These are phyloP conservation scores for Gremmenia infestans DNA, from an alignment of 2,329 filamentous ascomycete species.

Conservation along the genomic window DNA sequence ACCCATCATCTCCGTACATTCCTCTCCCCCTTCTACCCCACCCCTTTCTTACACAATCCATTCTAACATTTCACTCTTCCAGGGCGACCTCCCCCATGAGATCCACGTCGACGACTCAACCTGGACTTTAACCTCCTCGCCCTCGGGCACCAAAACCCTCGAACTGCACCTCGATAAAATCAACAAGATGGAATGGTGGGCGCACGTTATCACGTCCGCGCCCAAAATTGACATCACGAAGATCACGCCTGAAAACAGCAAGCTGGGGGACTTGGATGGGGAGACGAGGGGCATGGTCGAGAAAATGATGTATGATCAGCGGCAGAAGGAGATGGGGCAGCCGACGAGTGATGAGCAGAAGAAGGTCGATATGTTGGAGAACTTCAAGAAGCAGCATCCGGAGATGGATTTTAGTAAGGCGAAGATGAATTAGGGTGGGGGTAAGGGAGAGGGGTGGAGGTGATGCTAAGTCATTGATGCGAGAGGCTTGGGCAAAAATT, in stretches of 20 bases:
- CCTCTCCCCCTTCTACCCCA: background rate
- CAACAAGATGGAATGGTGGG: slow-evolving; percentile 99
- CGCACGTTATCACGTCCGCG: slow-evolving; percentile 79
- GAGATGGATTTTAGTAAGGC: slow-evolving; percentile 71
- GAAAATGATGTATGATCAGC: slow-evolving; percentile 99
- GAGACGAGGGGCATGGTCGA: slow-evolving; percentile 96
- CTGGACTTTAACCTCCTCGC: slow-evolving; percentile 77
- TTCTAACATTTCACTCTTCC: background rate
- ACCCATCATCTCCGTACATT: slow-evolving; percentile 70
- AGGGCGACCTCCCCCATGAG: slow-evolving; percentile 81
- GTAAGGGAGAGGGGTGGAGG: background rate
- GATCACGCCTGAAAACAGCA: slow-evolving; percentile 89
- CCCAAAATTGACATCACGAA: slow-evolving; percentile 93
- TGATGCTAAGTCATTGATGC: background rate
- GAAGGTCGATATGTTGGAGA: slow-evolving; percentile 87
- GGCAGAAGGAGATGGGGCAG: slow-evolving; percentile 88
- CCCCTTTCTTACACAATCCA: too few relatives aligned
- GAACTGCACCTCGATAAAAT: slow-evolving; percentile 88
- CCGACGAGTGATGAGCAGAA: slow-evolving; percentile 92
- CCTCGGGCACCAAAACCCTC: slow-evolving; percentile 61
- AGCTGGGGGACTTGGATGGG: slow-evolving; percentile 86
- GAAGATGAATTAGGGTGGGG: slow-evolving; percentile 49
- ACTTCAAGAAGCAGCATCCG: slow-evolving; percentile 69
- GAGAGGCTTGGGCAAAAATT: background rate
- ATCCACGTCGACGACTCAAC: slow-evolving; percentile 83